Percentiles rank a stretch among this genome's conserved stretches.
phyloP scores from a whole-genome alignment of 768 basidiomycete genomes.

The Lactarius evosmus region DNA sequence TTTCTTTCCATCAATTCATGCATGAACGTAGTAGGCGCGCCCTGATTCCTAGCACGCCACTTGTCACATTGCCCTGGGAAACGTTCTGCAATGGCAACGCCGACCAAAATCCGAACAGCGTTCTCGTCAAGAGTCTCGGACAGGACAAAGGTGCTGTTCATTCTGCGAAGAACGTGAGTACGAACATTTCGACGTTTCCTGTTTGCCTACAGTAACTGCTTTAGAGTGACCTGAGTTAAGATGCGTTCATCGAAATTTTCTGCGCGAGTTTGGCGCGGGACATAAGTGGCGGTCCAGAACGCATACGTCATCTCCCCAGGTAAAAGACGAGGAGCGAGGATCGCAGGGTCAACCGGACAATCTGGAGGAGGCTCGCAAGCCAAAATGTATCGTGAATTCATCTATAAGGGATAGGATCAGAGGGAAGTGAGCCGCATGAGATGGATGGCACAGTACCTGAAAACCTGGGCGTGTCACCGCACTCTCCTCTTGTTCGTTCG shows the following conservation, averaged over 20 bases:
- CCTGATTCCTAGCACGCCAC: too few species aligned
- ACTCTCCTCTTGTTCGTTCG: constrained; percentile 52
- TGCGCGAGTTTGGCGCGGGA: neutral
- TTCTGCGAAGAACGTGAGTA: neutral
- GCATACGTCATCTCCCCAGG: too few species aligned
- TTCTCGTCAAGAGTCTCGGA: constrained; percentile 6
- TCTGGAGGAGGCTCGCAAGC: neutral
- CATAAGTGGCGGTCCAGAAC: constrained; percentile 5
- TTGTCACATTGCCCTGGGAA: neutral
- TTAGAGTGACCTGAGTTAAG: neutral
- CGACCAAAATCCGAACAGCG: neutral
- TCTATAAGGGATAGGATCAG: constrained; percentile 3
- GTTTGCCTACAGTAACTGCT: constrained; percentile 5
- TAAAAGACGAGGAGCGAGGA: constrained; percentile 8
- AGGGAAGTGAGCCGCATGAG: neutral
- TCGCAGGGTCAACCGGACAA: neutral
- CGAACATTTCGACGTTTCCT: too few species aligned
- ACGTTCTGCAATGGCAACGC: neutral
- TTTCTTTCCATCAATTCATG: neutral
- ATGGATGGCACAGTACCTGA: constrained; percentile 36
- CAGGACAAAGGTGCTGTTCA: neutral
- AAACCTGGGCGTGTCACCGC: constrained; percentile 46
- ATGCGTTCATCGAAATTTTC: neutral
- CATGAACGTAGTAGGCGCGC: too few species aligned
- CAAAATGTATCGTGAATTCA: neutral